Base-by-base conservation (phyloP, 2,329 filamentous ascomycete genomes). In the Ascochyta viciae-villosae region DNA sequence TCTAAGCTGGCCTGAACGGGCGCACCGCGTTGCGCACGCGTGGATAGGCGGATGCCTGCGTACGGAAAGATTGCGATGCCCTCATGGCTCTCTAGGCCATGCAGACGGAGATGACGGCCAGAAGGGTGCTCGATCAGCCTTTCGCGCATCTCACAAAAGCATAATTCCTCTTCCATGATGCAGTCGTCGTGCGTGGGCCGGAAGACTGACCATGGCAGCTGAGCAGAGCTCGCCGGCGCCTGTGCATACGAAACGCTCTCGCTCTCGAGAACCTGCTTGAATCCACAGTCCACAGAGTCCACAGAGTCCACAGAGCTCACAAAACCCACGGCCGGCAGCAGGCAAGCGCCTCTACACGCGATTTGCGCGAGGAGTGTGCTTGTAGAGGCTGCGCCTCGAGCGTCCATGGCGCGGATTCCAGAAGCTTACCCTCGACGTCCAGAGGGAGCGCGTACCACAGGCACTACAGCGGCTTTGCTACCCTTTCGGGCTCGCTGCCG, bases 1-100 rank as follows among this genome's bases (percentile, higher is more conserved):
- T 68, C 69, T 72, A 68, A 72, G 71, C 72, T 74, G 73, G 74
- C 71, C 51, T 64, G 53, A 61, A 71, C 47, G 42, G 53, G 43
- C n/a, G 31, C 47, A 56, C 53, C 42, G 47, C 42, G 53, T 47
- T 56, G 46, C 47, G 53, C 53, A 56, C 62, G 66, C 68, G 69
- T 69, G 68, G 72, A 72, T 74, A 72, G 72, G 71, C 63, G 63
- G 66, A 50, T 54, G 56, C 45, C 23, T 56, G 52, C 45, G 58
- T 51, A 57, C 43, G 52, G 55, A 58, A 64, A 75, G 65, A 74
- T 74, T 74, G 68, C 70, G 67, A 72, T 66, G 62, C 54, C 54
- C 61, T 67, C 61, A 67, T 65, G 65, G 67, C 66, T 55, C 57
- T 63, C 63, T 61, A 57, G 59, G 56, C 48, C 57, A 61, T 71